Evolutionary conservation across 164 flowering plant species (phyloP).

Genomic region (Kingdonia uniflora): DNA sequence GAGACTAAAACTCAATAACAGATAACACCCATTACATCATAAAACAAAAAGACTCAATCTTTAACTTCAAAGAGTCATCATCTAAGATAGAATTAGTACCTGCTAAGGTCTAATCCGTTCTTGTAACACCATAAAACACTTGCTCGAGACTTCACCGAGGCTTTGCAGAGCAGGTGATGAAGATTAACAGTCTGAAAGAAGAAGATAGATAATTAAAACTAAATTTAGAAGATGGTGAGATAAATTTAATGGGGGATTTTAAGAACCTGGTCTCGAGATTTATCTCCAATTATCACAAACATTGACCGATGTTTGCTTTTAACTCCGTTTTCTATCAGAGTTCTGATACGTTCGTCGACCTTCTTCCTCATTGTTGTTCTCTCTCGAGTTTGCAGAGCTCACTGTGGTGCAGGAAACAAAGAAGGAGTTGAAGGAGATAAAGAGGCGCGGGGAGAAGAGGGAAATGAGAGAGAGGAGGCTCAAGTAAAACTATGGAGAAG

Average conservation of each 20-base stretch:
- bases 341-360: slow-evolving; percentile 87
- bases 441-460: no score
- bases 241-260: not conserved
- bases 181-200: slow-evolving; percentile 75
- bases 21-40: no score
- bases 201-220: not conserved
- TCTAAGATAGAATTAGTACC: slow-evolving; percentile 32
- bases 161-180: slow-evolving; percentile 59
- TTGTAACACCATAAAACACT: slow-evolving; percentile 87
- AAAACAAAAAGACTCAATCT: no score
- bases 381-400: no score
- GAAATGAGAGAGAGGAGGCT: no score
- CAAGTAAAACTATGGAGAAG: no score
- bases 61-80: not conserved
- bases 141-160: slow-evolving; percentile 53
- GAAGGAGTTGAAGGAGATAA: no score
- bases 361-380: slow-evolving; percentile 89
- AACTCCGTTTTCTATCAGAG: slow-evolving; percentile 83
- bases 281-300: slow-evolving; percentile 82
- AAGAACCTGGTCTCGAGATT: slow-evolving; percentile 74
- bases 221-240: not conserved
- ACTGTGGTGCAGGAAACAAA: no score
- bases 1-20: no score
- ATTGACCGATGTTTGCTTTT: slow-evolving; percentile 76
- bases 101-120: slow-evolving; percentile 80